A percentile compares a stretch with the other conserved stretches of the same genome.
phyloP scores from a whole-genome alignment of 345 rosid genomes.

The Hypericum androsaemum region DNA sequence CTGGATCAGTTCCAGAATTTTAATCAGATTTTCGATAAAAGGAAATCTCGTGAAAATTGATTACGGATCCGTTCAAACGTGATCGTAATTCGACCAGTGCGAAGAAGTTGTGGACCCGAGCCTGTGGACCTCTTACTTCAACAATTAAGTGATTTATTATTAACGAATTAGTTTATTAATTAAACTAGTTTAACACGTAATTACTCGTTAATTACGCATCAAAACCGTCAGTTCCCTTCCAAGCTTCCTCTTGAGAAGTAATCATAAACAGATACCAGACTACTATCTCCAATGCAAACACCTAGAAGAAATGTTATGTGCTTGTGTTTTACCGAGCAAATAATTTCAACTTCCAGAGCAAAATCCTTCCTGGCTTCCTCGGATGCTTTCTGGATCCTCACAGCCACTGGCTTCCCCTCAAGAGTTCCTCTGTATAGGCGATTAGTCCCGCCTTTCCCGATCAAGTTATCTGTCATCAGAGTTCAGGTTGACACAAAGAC shows the following conservation, averaged over 20 bases:
- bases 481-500: neutral
- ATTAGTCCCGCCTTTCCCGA: constrained; percentile 79
- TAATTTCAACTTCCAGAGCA: constrained; percentile 58
- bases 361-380: constrained; percentile 56
- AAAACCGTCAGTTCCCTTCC: constrained; percentile 59
- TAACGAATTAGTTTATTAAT: no score
- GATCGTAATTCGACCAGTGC: no score
- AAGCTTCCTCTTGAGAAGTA: constrained; percentile 64
- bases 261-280: constrained; percentile 65
- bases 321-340: constrained; percentile 57
- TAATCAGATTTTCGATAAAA: no score
- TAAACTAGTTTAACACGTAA: no score
- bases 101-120: no score
- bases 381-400: constrained; percentile 58
- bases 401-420: constrained; percentile 62
- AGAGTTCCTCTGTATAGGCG: constrained; percentile 61
- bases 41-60: no score
- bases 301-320: constrained; percentile 57
- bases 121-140: no score
- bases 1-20: no score
- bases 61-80: no score
- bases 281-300: constrained; percentile 39
- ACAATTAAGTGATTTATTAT: no score
- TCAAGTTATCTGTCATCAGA: constrained; percentile 43
- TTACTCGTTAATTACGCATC: no score